phyloP scores from a whole-genome alignment of 2,329 filamentous ascomycete species.

The Trichoderma afroharzianum region DNA sequence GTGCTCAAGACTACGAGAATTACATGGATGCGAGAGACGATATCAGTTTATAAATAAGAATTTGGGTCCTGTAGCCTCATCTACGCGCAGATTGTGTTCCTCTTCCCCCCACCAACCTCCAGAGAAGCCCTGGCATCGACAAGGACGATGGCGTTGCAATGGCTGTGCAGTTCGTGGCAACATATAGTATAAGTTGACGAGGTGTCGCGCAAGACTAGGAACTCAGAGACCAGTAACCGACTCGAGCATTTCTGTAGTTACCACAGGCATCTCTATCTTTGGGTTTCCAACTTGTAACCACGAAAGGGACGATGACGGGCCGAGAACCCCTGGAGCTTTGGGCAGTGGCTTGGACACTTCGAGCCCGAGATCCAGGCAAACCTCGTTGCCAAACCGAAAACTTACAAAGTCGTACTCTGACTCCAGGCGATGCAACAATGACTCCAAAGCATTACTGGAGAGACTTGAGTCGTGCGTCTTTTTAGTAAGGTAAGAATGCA shows the following conservation, averaged over 20 bases:
- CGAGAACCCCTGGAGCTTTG: neutral
- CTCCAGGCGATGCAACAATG: neutral
- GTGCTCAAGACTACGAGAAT: neutral
- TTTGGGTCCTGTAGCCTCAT: too few species aligned
- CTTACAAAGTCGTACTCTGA: neutral
- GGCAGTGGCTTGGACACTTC: neutral
- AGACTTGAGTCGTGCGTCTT: neutral
- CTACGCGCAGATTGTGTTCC: too few species aligned
- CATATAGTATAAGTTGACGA: neutral
- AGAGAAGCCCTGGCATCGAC: neutral
- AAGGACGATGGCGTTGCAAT: neutral
- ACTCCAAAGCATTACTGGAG: neutral
- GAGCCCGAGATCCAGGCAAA: neutral
- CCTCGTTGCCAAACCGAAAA: slow-evolving; percentile 1
- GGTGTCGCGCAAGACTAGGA: neutral
- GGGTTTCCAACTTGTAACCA: neutral
- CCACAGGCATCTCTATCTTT: neutral
- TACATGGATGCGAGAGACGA: neutral
- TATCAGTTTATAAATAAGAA: neutral
- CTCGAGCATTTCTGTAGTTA: neutral
- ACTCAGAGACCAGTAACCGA: neutral
- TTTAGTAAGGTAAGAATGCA: neutral
- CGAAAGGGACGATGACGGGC: neutral
- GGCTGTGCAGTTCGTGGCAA: neutral
- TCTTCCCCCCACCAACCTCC: too few species aligned